Evolutionary conservation across 306 rosid species (phyloP).

Genomic region (Medicago ruthenica): DNA sequence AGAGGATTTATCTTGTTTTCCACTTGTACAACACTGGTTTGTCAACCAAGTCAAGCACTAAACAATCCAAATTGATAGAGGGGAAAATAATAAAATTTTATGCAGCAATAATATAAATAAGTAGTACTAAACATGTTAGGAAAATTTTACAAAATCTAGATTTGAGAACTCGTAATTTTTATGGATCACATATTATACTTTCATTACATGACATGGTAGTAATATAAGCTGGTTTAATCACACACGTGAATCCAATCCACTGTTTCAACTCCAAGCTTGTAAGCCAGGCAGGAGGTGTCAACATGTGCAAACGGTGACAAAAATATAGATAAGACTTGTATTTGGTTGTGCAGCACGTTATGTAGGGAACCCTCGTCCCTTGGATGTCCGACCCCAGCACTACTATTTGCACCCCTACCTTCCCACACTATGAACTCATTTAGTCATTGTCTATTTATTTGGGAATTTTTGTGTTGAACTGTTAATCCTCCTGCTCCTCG

Average conservation of each 20-base stretch:
- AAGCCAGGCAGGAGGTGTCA: slow-evolving; percentile 1
- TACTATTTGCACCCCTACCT: not conserved
- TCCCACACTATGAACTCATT: not conserved
- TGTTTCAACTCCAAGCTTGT: not conserved
- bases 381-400: not conserved
- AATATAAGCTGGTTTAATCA: not conserved
- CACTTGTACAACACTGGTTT: no score
- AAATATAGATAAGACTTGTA: not conserved
- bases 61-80: no score
- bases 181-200: no score
- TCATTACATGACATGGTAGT: no score
- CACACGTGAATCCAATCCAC: not conserved
- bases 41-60: no score
- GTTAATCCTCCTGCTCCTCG: not conserved
- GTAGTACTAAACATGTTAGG: no score
- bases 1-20: no score
- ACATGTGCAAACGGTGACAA: slow-evolving; percentile 6
- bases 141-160: no score
- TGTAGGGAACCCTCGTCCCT: slow-evolving; percentile 26
- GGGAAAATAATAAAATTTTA: no score
- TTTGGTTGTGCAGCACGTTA: not conserved
- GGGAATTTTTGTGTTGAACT: not conserved
- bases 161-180: no score
- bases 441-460: not conserved
- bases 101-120: no score